A percentile compares a stretch with the other conserved stretches of the same genome.
These are phyloP conservation scores for Colletotrichum sidae DNA, from an alignment of 2,329 filamentous ascomycete species.

Conservation along the genomic window DNA sequence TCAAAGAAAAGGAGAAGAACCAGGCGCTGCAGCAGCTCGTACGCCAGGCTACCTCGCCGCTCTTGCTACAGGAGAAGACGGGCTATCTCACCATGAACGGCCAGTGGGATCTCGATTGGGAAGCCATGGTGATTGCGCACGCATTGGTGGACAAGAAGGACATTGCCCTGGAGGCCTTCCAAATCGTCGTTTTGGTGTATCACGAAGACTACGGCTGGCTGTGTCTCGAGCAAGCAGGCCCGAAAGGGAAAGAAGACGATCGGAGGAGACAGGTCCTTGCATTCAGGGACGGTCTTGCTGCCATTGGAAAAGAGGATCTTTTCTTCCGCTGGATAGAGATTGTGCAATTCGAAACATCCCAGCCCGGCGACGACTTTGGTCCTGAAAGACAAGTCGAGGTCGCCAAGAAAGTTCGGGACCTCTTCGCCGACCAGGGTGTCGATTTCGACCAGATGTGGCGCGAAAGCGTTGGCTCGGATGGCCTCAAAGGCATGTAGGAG, in stretches of 20 bases:
- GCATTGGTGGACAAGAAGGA: slow-evolving; percentile 73
- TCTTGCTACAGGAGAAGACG: slow-evolving; percentile 80
- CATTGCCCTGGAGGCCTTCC: slow-evolving; percentile 73
- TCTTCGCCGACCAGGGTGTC: slow-evolving; percentile 81
- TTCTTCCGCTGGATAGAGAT: slow-evolving; percentile 96
- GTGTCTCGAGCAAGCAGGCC: slow-evolving; percentile 68
- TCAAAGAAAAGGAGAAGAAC: slow-evolving; percentile 62
- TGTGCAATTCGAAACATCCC: slow-evolving; percentile 86
- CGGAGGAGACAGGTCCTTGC: slow-evolving; percentile 79
- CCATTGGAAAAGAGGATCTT: slow-evolving; percentile 85
- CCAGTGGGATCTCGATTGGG: slow-evolving; percentile 90
- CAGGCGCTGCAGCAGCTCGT: slow-evolving; percentile 72
- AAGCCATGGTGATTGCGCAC: slow-evolving; percentile 80
- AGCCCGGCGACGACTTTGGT: slow-evolving; percentile 83
- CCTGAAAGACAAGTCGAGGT: slow-evolving; percentile 77
- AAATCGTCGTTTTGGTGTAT: slow-evolving; percentile 76
- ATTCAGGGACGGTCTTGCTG: slow-evolving; percentile 81
- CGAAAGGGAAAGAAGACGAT: slow-evolving; percentile 67
- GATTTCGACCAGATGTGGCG: slow-evolving; percentile 86
- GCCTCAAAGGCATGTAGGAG: slow-evolving; percentile 41
- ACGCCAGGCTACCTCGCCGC: slow-evolving; percentile 74
- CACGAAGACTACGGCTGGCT: slow-evolving; percentile 78
- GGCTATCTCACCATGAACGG: slow-evolving; percentile 88
- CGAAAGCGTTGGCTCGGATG: slow-evolving; percentile 64
- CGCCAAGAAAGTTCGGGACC: slow-evolving; percentile 77